phyloP scores from a whole-genome alignment of 2,329 filamentous ascomycete species.

The Penicillium sp. region DNA sequence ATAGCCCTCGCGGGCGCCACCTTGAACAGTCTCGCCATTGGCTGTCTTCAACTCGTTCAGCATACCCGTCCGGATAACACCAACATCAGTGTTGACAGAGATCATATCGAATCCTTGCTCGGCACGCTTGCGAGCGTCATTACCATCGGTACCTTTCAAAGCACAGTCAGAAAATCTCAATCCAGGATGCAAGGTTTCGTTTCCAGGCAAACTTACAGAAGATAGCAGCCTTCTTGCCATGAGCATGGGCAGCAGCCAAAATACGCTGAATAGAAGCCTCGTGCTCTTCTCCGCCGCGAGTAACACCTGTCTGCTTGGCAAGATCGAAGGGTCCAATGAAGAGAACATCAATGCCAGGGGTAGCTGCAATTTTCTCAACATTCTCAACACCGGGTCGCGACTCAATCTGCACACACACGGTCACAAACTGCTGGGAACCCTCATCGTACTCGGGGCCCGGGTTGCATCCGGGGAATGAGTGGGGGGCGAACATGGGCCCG shows the following conservation, averaged over 20 bases:
- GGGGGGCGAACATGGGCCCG: constrained; percentile 37
- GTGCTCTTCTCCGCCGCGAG: constrained; percentile 37
- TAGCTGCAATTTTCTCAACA: constrained; percentile 45
- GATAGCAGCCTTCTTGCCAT: constrained; percentile 43
- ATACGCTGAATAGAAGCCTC: constrained; percentile 41
- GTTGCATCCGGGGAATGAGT: constrained; percentile 28
- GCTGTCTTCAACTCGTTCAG: constrained; percentile 31
- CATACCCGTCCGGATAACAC: constrained; percentile 35
- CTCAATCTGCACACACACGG: constrained; percentile 44
- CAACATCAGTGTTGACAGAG: constrained; percentile 40
- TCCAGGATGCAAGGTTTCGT: background rate
- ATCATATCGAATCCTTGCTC: constrained; percentile 44
- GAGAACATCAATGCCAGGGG: constrained; percentile 42
- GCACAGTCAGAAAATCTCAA: background rate
- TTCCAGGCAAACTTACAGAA: constrained; percentile 33
- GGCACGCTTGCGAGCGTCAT: constrained; percentile 32
- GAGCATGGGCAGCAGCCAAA: constrained; percentile 32
- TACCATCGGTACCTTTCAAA: constrained; percentile 31
- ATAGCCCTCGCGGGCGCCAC: constrained; percentile 11
- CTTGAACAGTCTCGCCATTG: constrained; percentile 22
- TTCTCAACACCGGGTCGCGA: constrained; percentile 41
- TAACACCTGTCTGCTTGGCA: constrained; percentile 39
- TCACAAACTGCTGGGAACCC: constrained; percentile 31
- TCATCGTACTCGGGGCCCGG: constrained; percentile 32
- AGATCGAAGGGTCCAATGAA: constrained; percentile 42